Percentiles rank a stretch among this genome's conserved stretches.
Conservation (phyloP, 345 rosid species). For the Aegle marmelos region DNA sequence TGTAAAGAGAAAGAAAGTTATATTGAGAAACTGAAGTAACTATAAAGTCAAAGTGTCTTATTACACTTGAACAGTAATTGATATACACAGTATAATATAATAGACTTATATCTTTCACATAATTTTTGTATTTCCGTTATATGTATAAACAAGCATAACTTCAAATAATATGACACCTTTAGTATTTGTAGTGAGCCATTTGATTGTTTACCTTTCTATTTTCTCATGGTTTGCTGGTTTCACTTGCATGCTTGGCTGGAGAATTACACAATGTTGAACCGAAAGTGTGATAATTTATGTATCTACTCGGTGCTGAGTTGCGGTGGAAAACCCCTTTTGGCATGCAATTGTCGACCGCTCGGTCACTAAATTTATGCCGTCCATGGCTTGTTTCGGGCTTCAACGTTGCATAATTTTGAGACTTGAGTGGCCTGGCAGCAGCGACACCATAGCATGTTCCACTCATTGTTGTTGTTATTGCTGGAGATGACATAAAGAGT, state of each 20-base stretch:
- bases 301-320: slow-evolving; percentile 57
- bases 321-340: slow-evolving; percentile 51
- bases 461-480: not conserved
- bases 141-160: too few species aligned
- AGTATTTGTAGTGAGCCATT: not conserved
- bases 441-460: not conserved
- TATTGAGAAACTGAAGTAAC: too few species aligned
- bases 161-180: too few species aligned
- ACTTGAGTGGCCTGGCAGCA: slow-evolving; percentile 30
- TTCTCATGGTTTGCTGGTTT: slow-evolving; percentile 17
- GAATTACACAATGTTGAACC: slow-evolving; percentile 35
- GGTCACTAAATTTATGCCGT: not conserved
- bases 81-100: too few species aligned
- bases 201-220: not conserved
- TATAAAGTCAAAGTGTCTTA: too few species aligned
- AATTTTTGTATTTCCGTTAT: too few species aligned
- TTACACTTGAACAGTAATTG: too few species aligned
- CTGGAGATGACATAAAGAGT: slow-evolving; percentile 26
- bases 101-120: too few species aligned
- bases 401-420: slow-evolving; percentile 8
- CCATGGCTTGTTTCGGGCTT: slow-evolving; percentile 18
- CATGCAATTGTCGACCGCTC: slow-evolving; percentile 39
- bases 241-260: slow-evolving; percentile 7
- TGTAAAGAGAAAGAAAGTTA: too few species aligned
- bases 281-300: slow-evolving; percentile 37